A percentile compares a stretch with the other conserved stretches of the same genome.
Conservation (phyloP, 306 rosid genomes). For the Prunus padus region DNA sequence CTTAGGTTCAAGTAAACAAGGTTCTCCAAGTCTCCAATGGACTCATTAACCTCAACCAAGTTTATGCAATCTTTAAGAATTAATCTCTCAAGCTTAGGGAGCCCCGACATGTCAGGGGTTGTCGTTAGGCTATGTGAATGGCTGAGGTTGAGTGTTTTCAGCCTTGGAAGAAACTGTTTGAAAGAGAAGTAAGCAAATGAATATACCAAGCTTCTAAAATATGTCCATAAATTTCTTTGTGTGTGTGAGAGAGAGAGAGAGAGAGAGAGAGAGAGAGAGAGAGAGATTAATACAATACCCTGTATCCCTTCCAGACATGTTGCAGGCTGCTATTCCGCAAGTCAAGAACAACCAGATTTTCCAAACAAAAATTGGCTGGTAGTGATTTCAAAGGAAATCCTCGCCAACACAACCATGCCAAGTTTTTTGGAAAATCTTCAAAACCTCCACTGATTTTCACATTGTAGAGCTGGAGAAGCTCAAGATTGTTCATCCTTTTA, state of each 20-base stretch:
- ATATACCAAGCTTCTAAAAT: not conserved
- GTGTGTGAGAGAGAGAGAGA: not conserved
- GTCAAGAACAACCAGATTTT: conserved; percentile 15
- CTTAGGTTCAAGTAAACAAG: conserved; percentile 5
- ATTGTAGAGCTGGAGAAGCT: not conserved
- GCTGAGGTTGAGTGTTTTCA: conserved; percentile 11
- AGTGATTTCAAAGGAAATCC: conserved; percentile 11
- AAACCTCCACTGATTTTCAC: not conserved
- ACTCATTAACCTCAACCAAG: conserved; percentile 10
- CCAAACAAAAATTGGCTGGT: not conserved
- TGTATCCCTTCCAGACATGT: not conserved
- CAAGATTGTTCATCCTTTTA: not conserved
- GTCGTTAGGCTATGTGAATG: conserved; percentile 3
- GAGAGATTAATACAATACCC: not conserved
- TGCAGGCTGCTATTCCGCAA: conserved; percentile 5
- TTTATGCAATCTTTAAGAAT: conserved; percentile 8
- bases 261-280: not conserved
- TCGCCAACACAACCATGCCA: conserved; percentile 1
- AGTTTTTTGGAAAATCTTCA: not conserved
- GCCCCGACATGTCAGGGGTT: conserved; percentile 8
- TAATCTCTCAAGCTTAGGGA: conserved; percentile 7
- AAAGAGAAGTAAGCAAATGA: not conserved
- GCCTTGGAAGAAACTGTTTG: not conserved
- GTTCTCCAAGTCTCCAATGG: conserved; percentile 14
- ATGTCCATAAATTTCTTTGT: not conserved